phyloP scores from a whole-genome alignment of 306 rosid species.

The Vigna radiata region DNA sequence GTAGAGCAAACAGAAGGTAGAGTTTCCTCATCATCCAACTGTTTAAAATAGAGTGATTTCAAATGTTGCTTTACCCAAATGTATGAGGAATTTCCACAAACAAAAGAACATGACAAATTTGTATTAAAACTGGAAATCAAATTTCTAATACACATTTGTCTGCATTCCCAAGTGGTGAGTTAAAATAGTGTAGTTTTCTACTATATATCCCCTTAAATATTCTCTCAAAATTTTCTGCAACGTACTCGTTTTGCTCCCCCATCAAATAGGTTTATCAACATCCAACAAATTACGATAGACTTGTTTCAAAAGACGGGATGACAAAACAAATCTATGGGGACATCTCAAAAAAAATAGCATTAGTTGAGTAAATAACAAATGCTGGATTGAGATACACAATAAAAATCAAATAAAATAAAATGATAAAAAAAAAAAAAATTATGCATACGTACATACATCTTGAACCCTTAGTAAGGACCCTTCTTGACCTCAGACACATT shows the following conservation, averaged over 20 bases:
- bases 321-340: neutral
- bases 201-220: neutral
- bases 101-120: constrained; percentile 18
- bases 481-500: constrained; percentile 15
- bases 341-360: constrained; percentile 23
- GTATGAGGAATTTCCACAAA: neutral
- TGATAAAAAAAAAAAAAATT: neutral
- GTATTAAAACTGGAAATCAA: constrained; percentile 3
- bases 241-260: neutral
- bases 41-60: constrained; percentile 1
- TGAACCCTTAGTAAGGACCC: constrained; percentile 11
- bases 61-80: constrained; percentile 1
- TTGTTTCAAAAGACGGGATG: neutral
- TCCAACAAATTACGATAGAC: constrained; percentile 1
- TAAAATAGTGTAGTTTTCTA: neutral
- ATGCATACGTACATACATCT: neutral
- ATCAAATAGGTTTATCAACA: constrained; percentile 4
- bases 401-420: too few relatives aligned
- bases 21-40: constrained; percentile 11
- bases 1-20: constrained; percentile 4
- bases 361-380: neutral
- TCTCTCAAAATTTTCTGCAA: neutral
- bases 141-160: neutral
- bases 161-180: neutral
- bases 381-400: too few relatives aligned